Percentiles rank a stretch among this genome's conserved stretches.
phyloP scores from a whole-genome alignment of 1,284 basidiomycete genomes.

The Blastosporella zonata region DNA sequence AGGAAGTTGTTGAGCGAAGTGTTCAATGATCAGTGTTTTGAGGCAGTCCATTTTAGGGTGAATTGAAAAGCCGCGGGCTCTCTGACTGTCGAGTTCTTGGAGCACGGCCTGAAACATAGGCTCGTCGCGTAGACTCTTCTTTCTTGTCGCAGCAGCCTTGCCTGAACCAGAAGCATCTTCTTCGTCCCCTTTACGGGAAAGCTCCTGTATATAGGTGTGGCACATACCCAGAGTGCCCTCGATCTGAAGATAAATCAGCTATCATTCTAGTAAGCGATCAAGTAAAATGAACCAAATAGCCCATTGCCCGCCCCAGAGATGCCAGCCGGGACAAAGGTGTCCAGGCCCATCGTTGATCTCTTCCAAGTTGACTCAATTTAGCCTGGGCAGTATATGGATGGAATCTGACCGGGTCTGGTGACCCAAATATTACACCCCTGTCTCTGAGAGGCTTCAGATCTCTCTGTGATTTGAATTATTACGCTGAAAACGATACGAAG shows the following conservation, averaged over 20 bases:
- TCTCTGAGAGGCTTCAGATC: constrained; percentile 34
- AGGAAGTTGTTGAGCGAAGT: constrained; percentile 67
- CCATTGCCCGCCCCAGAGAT: constrained; percentile 74
- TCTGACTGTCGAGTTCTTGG: constrained; percentile 58
- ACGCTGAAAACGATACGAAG: background rate
- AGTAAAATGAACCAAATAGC: constrained; percentile 61
- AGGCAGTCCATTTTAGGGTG: constrained; percentile 96
- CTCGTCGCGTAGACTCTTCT: constrained; percentile 50
- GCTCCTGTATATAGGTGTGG: constrained; percentile 53
- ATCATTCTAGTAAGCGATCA: background rate
- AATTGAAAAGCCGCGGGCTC: constrained; percentile 49
- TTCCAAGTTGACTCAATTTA: constrained; percentile 34
- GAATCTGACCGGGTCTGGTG: constrained; percentile 41
- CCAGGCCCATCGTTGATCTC: constrained; percentile 42
- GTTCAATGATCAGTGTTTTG: constrained; percentile 71
- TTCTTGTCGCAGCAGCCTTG: constrained; percentile 39
- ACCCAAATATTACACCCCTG: constrained; percentile 29
- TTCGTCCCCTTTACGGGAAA: constrained; percentile 37
- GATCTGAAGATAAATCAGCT: constrained; percentile 46
- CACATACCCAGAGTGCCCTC: constrained; percentile 84
- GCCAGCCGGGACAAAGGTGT: constrained; percentile 43
- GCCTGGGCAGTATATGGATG: constrained; percentile 55
- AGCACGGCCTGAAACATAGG: constrained; percentile 61
- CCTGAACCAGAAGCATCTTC: constrained; percentile 30
- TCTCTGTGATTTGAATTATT: constrained; percentile 33